These are phyloP conservation scores for Lipomyces yamanashiensis DNA, from an alignment of 805 yeast species.

Conservation along the genomic window DNA sequence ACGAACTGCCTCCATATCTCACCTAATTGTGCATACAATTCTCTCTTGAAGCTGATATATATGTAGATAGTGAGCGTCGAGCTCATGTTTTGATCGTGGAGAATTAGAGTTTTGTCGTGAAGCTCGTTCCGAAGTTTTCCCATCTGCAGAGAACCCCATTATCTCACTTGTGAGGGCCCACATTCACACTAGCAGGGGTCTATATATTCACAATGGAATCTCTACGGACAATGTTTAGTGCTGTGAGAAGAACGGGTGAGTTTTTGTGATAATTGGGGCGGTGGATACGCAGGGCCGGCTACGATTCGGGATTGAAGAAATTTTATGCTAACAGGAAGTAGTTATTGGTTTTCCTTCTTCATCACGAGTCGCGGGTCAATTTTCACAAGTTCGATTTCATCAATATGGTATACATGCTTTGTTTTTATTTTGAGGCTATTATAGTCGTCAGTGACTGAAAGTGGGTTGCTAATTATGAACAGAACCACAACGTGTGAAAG, in stretches of 20 bases:
- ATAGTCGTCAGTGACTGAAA: not conserved
- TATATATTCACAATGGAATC: slow-evolving; percentile 14
- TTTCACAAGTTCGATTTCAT: slow-evolving; percentile 37
- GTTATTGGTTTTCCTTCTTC: slow-evolving; percentile 4
- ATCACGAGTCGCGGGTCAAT: slow-evolving; percentile 8
- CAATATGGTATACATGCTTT: slow-evolving; percentile 49
- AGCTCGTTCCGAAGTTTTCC: slow-evolving; percentile 13
- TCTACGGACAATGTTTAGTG: slow-evolving; percentile 18
- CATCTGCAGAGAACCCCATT: not conserved
- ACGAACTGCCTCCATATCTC: not conserved
- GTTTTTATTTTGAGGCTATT: no score
- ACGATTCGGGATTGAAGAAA: not conserved
- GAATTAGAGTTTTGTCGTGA: slow-evolving; percentile 4
- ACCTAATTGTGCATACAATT: not conserved
- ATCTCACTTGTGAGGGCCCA: not conserved
- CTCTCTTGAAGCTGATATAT: not conserved
- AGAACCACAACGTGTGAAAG: slow-evolving; percentile 66
- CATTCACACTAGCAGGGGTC: not conserved
- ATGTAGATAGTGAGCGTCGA: not conserved
- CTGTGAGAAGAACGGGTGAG: slow-evolving; percentile 27
- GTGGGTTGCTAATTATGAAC: not conserved
- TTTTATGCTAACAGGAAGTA: not conserved
- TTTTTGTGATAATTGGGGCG: not conserved
- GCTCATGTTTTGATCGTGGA: not conserved
- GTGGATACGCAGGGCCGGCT: not conserved